Evolutionary conservation across 371 early-diverging fungal species (phyloP), one percentile per base, ranked within the genome.

Genomic region (Lichtheimia ornata): DNA sequence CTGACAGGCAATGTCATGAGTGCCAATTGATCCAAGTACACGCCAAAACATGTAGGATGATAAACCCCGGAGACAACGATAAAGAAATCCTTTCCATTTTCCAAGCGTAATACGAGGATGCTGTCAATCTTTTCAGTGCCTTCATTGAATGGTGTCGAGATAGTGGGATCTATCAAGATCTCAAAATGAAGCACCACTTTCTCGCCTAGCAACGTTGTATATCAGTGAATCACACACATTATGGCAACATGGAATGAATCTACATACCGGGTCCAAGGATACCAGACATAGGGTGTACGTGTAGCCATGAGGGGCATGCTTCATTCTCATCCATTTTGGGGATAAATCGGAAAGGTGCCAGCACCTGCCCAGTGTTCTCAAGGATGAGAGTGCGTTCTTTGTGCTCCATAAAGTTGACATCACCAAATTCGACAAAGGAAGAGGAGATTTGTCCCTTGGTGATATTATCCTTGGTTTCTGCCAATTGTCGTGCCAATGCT

Each of bases 71-170:
- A 75, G 3, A 94, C 79, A 1, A 86, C 74, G 4, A 97, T 76
- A 64, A 97, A 97, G 57, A 87, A 89, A 59, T 95, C 96, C 47
- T 89, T 90, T 24, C 94, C 91, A 22, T 90, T 85, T 49, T 88
- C 88, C 50, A 91, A 65, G 49, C 92, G 89, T 15, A 97, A 64
- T n/a, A 95, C 87, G 30, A 95, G 64, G 17, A 92, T 91, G 56
- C 92, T 94, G 5, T 88, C 83, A 53, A 95, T 72, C 4, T 79
- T 68, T 40, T 90, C 86, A 14, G 65, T 54, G 13, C 84, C 88
- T 4, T 79, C 77, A 64, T 91, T 96, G 53, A 95, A 83, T 1
- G 82, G 53, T 0, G 87, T 77, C 0, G 92, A 88, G 0, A 84
- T 84, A 24, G 67, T 70, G 14, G 82, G 78, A 62, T 89, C 87